A percentile compares a stretch with the other conserved stretches of the same genome.
These are phyloP conservation scores for Pseudocercospora fijiensis DNA, from an alignment of 2,329 filamentous ascomycete species.

Conservation along the genomic window DNA sequence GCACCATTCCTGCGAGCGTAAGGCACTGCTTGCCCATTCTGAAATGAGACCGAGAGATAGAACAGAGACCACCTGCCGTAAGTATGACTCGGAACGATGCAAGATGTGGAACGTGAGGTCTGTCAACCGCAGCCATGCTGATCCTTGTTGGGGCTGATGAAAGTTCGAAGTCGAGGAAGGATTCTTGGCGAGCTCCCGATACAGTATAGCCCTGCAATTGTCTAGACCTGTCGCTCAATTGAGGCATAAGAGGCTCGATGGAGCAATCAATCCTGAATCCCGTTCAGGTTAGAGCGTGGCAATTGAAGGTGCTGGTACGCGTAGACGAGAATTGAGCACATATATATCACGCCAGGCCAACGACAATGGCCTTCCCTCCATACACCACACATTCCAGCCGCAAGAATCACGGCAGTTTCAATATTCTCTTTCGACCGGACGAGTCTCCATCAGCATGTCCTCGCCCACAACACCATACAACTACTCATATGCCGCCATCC, in stretches of 20 bases:
- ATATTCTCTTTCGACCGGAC: background rate
- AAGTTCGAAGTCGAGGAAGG: background rate
- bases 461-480: slow-evolving; percentile 20
- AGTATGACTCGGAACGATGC: background rate
- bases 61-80: background rate
- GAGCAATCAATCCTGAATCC: background rate
- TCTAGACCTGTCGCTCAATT: background rate
- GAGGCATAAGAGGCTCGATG: background rate
- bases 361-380: background rate
- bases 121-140: background rate
- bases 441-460: background rate
- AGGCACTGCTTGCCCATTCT: background rate
- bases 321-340: background rate
- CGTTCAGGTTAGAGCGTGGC: background rate
- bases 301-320: background rate
- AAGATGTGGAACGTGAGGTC: background rate
- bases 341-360: background rate
- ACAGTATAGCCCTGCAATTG: background rate
- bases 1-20: background rate
- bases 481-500: slow-evolving; percentile 29
- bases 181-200: background rate
- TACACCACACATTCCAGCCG: background rate
- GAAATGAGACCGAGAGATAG: background rate
- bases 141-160: background rate
- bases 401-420: background rate